Percentiles rank a stretch among this genome's conserved stretches.
Evolutionary conservation across 345 rosid genomes (phyloP).

Genomic region (Psidium friedrichsthalianum): DNA sequence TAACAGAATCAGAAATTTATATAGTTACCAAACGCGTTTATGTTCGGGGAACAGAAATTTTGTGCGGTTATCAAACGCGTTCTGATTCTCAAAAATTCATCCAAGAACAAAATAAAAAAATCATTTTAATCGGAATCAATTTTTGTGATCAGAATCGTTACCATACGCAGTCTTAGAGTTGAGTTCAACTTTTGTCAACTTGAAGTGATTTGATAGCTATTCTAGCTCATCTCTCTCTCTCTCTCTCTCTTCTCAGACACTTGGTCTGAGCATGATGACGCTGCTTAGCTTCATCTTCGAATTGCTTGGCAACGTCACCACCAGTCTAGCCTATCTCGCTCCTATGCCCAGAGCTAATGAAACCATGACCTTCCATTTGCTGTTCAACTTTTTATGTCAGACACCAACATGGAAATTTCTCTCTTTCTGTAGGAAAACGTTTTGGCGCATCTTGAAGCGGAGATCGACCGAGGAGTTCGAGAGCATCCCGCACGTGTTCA

Average conservation of each 20-base stretch:
- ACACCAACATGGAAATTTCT: neutral
- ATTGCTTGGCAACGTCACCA: conserved; percentile 38
- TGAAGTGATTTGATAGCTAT: neutral
- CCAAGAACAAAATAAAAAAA: too few species aligned
- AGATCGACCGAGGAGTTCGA: conserved; percentile 74
- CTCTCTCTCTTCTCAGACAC: too few species aligned
- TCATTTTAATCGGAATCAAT: too few species aligned
- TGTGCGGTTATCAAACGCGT: too few species aligned
- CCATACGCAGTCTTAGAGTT: too few species aligned
- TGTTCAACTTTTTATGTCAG: neutral
- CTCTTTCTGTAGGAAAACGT: conserved; percentile 31
- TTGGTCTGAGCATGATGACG: neutral
- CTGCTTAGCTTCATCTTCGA: conserved; percentile 12
- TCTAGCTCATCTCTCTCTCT: neutral
- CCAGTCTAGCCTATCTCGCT: conserved; percentile 62
- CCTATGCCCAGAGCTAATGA: conserved; percentile 19
- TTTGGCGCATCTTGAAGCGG: conserved; percentile 52
- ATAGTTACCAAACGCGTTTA: too few species aligned
- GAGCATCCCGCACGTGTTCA: conserved; percentile 54
- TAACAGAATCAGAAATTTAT: too few species aligned
- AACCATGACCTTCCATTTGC: neutral
- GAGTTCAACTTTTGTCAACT: too few species aligned
- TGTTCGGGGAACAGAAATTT: too few species aligned
- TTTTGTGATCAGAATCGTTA: too few species aligned
- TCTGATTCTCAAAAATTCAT: too few species aligned